A percentile compares a stretch with the other conserved stretches of the same genome.
These are phyloP conservation scores for Setaria viridis DNA, from an alignment of 202 grass and related monocot species.

Conservation along the genomic window DNA sequence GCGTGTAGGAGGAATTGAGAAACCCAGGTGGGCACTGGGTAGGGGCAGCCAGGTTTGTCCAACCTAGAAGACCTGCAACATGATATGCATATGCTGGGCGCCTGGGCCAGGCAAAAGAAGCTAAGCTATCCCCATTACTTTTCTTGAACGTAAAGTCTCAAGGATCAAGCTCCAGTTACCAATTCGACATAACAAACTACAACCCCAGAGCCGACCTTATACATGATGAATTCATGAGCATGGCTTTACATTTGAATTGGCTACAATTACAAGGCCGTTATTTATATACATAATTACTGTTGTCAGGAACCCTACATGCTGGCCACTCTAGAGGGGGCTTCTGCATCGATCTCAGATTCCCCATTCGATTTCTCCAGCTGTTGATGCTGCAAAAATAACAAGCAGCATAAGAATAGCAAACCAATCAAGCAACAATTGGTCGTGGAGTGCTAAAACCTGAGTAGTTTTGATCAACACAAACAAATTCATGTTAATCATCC, in stretches of 20 bases:
- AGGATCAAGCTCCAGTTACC: neutral
- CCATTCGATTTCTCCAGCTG: neutral
- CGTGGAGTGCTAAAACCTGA: neutral
- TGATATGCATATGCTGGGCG: neutral
- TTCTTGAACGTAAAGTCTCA: conserved; percentile 1
- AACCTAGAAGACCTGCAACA: neutral
- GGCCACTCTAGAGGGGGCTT: conserved; percentile 59
- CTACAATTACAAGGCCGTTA: conserved; percentile 36
- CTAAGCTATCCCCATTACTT: too few relatives aligned
- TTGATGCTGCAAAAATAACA: conserved; percentile 37
- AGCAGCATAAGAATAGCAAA: neutral
- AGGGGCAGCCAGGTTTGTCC: neutral
- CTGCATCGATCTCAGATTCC: conserved; percentile 57
- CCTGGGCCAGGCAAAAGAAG: neutral
- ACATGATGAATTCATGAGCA: conserved; percentile 47
- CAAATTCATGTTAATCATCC: neutral
- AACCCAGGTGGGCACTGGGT: neutral
- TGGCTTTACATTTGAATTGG: conserved; percentile 59
- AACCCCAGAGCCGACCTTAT: conserved; percentile 17
- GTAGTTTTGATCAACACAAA: neutral
- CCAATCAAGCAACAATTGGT: neutral
- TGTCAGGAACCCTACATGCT: conserved; percentile 57
- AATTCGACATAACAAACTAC: conserved; percentile 32
- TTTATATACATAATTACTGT: conserved; percentile 55
- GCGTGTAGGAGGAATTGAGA: neutral